Evolutionary conservation across 345 rosid species (phyloP).

Genomic region (Cardiospermum halicacabum): DNA sequence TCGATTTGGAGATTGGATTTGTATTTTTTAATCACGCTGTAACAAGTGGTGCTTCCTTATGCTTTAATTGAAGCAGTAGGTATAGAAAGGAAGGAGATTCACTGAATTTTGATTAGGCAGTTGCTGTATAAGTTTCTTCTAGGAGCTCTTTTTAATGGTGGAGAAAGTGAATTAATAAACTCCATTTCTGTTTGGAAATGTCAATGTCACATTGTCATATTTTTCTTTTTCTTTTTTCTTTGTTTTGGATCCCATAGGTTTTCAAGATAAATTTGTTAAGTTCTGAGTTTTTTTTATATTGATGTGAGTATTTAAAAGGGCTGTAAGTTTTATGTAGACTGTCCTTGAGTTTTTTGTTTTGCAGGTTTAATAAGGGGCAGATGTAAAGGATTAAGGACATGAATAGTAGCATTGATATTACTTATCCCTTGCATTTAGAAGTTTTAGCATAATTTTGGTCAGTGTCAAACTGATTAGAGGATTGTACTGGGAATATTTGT

Average conservation of each 20-base stretch:
- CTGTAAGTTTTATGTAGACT: not conserved
- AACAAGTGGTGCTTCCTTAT: not conserved
- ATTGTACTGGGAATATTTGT: not conserved
- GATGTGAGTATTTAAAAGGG: not conserved
- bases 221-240: not conserved
- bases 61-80: not conserved
- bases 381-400: not conserved
- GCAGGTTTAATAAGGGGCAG: not conserved
- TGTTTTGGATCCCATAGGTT: not conserved
- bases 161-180: not conserved
- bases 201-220: not conserved
- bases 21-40: not conserved
- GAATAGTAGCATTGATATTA: not conserved
- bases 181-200: not conserved
- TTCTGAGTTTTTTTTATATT: not conserved
- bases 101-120: conserved; percentile 7
- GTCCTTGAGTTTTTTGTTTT: not conserved
- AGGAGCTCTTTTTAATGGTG: not conserved
- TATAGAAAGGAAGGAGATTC: not conserved
- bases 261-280: not conserved
- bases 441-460: not conserved
- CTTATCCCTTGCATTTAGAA: not conserved
- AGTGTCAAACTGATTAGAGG: not conserved
- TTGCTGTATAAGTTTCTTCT: not conserved
- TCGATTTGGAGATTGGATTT: not conserved